Percentiles rank a stretch among this genome's conserved stretches.
Conservation (phyloP, 345 rosid species). For the Salix dunnii region DNA sequence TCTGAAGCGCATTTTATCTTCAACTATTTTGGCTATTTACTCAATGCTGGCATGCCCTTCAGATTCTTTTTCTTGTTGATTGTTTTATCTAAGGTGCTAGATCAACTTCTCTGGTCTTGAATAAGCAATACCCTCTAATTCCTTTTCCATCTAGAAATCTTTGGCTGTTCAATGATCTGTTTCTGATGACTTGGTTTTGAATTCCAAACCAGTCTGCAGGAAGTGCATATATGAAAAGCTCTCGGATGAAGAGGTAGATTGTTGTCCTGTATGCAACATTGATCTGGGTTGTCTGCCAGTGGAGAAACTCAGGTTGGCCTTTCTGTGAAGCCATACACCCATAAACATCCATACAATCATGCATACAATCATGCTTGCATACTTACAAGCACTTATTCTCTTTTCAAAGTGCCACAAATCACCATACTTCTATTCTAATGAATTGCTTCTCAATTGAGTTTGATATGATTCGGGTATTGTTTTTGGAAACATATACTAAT, state of each 20-base stretch:
- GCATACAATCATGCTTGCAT: neutral
- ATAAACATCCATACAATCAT: neutral
- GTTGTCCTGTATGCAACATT: conserved; percentile 69
- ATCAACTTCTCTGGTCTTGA: neutral
- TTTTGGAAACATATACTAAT: neutral
- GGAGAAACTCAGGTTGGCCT: conserved; percentile 60
- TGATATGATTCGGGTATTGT: neutral
- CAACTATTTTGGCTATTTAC: neutral
- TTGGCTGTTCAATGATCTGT: neutral
- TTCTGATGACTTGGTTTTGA: conserved; percentile 18
- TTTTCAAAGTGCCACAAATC: neutral
- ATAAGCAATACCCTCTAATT: neutral
- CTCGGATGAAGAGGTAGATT: conserved; percentile 58
- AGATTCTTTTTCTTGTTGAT: neutral
- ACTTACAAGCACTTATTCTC: neutral
- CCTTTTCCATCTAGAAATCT: neutral
- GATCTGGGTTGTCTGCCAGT: conserved; percentile 64
- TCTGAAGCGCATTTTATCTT: neutral
- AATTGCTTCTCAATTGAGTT: neutral
- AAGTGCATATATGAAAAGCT: conserved; percentile 67
- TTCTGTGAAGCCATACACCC: neutral
- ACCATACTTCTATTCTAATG: neutral
- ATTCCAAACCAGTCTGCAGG: conserved; percentile 58
- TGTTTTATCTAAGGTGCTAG: neutral
- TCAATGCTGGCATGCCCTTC: neutral